Conservation (phyloP, 345 rosid genomes). For the Rhodamnia argentea region DNA sequence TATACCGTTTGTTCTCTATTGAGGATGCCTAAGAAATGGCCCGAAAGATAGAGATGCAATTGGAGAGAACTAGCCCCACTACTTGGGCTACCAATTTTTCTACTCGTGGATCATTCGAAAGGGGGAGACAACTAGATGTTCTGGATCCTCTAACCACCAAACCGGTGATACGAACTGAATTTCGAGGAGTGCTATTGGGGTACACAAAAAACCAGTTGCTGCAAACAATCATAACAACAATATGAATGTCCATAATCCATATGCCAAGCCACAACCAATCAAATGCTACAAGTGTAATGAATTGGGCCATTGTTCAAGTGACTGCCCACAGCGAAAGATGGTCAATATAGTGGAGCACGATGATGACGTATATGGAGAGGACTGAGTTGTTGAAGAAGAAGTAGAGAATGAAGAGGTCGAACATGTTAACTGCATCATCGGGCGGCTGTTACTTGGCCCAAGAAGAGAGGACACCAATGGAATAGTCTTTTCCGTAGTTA, state of each 20-base stretch:
- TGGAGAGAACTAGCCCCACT: too few species aligned
- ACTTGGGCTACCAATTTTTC: too few species aligned
- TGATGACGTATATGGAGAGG: neutral
- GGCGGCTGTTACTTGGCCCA: rapidly evolving
- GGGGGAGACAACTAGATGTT: too few species aligned
- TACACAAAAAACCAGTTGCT: rapidly evolving
- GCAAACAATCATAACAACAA: too few species aligned
- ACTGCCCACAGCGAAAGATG: neutral
- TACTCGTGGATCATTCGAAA: too few species aligned
- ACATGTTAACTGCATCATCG: neutral
- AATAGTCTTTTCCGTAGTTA: neutral
- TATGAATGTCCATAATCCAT: neutral
- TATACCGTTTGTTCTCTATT: too few species aligned
- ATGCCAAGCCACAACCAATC: neutral
- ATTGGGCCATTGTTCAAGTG: neutral
- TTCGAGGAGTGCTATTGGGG: rapidly evolving
- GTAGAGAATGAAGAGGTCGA: neutral
- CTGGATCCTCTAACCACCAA: too few species aligned
- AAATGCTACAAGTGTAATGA: neutral
- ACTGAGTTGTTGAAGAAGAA: neutral
- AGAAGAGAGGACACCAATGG: neutral
- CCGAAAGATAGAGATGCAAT: too few species aligned
- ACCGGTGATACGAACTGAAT: neutral
- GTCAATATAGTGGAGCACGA: neutral
- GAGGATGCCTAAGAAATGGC: too few species aligned